phyloP scores from a whole-genome alignment of 768 basidiomycete species.

The Gloeopeniophorella convolvens region DNA sequence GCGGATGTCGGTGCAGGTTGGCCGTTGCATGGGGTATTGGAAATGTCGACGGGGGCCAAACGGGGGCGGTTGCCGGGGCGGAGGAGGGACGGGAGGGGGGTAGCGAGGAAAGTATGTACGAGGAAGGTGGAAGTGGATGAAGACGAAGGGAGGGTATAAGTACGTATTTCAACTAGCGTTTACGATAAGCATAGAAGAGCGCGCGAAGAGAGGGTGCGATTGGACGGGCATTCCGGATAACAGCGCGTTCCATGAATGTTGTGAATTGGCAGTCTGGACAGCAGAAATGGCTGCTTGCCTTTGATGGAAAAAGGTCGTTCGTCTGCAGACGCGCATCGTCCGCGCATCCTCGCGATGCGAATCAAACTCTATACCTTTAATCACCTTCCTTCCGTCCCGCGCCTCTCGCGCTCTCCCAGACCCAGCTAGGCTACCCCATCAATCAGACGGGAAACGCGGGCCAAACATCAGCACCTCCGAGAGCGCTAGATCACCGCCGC shows the following conservation, averaged over 20 bases:
- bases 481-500: conserved; percentile 5
- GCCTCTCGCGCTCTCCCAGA: conserved; percentile 15
- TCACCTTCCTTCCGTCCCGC: conserved; percentile 18
- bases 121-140: not conserved
- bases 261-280: conserved; percentile 17
- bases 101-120: not conserved
- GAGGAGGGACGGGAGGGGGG: not conserved
- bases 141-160: conserved; percentile 6
- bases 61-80: not conserved
- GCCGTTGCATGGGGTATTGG: conserved; percentile 46
- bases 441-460: conserved; percentile 12
- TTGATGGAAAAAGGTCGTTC: conserved; percentile 10
- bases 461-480: not conserved
- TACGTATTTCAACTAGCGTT: conserved; percentile 17
- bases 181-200: conserved; percentile 19
- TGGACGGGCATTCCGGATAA: conserved; percentile 19
- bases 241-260: conserved; percentile 16
- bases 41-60: not conserved
- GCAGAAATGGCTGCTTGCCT: conserved; percentile 16
- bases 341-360: conserved; percentile 10
- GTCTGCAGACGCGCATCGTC: not conserved
- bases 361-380: conserved; percentile 24
- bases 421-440: not conserved
- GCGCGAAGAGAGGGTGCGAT: conserved; percentile 8
- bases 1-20: conserved; percentile 59